Base-by-base conservation (phyloP, 768 basidiomycete genomes). In the Psilocybe cyanescens region DNA sequence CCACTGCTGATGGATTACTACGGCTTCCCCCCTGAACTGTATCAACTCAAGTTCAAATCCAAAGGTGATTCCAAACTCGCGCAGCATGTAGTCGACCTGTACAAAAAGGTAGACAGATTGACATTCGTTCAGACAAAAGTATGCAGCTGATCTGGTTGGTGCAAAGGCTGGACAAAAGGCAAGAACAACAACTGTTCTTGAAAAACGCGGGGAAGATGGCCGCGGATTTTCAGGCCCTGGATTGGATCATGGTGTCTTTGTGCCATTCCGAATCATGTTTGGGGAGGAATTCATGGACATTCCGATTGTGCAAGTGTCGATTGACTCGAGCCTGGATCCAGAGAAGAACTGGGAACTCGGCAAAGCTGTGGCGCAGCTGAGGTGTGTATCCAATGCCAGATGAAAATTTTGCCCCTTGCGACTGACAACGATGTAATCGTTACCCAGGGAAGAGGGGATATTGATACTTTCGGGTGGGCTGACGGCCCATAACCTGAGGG, bases 181-280 rank as follows among this genome's bases (percentile, higher is more conserved):
- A 2, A 82, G 86, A 24, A 77, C 83, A 6, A 81, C 81, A 6
- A 68, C 76, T 5, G 79, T 72, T 52, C 64, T 70, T 0, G 90
- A 92, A 69, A 51, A 78, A 17, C 83, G 90, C 12, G 90, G 90
- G 2, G 65, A 71, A 58, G 90, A 92, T 64, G 91, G 90, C 8
- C 75, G 89, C 17, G 88, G 89, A 0, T 87, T 84, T 68, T 50
- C 67, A 49, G 88, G 87, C 0, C 83, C 88, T 0, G 91, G 90
- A 5, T 73, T 92, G 0, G 90, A 92, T 68, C 90, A 92, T 67
- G 92, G 91, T 24, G 90, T 92, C 48, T 93, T 92, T 70, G 78
- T 94, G 11, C 92, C 92, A 2, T 91, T 93, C 79, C 78, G 81
- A 48, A 70, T 88, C 61, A 93, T 93, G 91, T 92, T 93, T 67